phyloP scores from a whole-genome alignment of 177 flowering plant genomes.

The Vitis hybrid region DNA sequence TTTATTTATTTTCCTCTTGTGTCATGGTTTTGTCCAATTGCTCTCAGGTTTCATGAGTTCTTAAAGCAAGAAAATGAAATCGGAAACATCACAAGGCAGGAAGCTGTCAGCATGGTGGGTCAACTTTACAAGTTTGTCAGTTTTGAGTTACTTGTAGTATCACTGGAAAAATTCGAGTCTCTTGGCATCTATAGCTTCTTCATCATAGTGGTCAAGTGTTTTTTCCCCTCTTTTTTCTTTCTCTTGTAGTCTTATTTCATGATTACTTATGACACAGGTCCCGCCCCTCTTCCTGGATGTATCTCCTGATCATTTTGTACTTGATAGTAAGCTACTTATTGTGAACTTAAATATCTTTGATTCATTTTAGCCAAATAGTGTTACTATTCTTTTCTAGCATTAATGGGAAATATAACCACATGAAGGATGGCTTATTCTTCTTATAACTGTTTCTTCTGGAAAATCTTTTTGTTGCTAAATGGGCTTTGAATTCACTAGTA shows the following conservation, averaged over 20 bases:
- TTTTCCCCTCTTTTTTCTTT: neutral
- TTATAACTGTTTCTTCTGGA: too few species aligned
- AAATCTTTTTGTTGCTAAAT: too few species aligned
- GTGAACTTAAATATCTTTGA: neutral
- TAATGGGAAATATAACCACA: too few species aligned
- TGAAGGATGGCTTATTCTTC: too few species aligned
- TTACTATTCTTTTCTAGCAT: too few species aligned
- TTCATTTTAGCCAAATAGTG: neutral
- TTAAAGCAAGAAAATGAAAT: slow-evolving; percentile 94
- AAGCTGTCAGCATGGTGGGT: slow-evolving; percentile 99
- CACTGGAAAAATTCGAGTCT: neutral
- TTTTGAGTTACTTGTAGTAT: neutral
- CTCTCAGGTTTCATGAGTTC: slow-evolving; percentile 89
- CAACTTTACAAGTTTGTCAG: slow-evolving; percentile 2
- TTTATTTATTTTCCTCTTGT: neutral
- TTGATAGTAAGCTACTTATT: slow-evolving; percentile 76
- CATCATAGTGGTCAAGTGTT: neutral
- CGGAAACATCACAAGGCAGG: slow-evolving; percentile 97
- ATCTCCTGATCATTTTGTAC: slow-evolving; percentile 73
- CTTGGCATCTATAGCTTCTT: neutral
- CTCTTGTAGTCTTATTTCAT: neutral
- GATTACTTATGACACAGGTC: slow-evolving; percentile 50
- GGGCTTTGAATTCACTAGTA: too few species aligned
- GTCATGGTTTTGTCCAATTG: neutral
- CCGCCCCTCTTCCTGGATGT: slow-evolving; percentile 96